Base-by-base conservation (phyloP, 1,284 basidiomycete species). In the Phellinidium pouzarii region DNA sequence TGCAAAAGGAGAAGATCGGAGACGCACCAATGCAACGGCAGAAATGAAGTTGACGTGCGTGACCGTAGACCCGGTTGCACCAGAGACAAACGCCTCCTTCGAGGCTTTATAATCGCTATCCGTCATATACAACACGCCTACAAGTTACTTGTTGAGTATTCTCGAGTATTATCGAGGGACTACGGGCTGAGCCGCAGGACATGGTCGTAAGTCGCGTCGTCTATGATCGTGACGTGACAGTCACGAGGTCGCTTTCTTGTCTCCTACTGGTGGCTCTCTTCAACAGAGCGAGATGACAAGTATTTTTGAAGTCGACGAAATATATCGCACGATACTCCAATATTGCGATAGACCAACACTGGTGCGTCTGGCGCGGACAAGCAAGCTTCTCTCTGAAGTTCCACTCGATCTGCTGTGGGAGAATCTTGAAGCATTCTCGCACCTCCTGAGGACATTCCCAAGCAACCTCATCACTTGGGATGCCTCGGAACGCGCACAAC, bases 11-110 rank as follows among this genome's bases (percentile, higher is more conserved):
- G 14, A 34, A 34, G 31, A 11, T n/a, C 54, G 26, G 14, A 54
- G 54, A 72, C 87, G 69, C 59, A 92, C 89, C 65, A 92, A 64
- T 3, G 85, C 84, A 3, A 84, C 82, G 4, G 78, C 62, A 20
- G 84, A 90, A 29, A 95, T 71, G 41, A 79, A 59, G 65, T 94
- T 93, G 62, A 96, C 75, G 62, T 87, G 82, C 2, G 68, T 69
- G 8, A 96, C 73, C 3, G 82, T 82, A 0, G 88, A 88, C 1
- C 94, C 94, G 2, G 77, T 79, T 67, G 80, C 81, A 42, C 84
- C 82, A 14, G 91, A 84, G 44, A 94, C 88, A 63, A 94, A 98
- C 0, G 81, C 83, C 71, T 94, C 89, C 68, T 97, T 97, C 22
- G 78, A 81, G 14, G 75, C 60, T 69, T 93, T 94, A 76, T 96